A percentile compares a stretch with the other conserved stretches of the same genome.
These are phyloP conservation scores for Hypoxylon sp. DNA, from an alignment of 2,329 filamentous ascomycete species.

Conservation along the genomic window DNA sequence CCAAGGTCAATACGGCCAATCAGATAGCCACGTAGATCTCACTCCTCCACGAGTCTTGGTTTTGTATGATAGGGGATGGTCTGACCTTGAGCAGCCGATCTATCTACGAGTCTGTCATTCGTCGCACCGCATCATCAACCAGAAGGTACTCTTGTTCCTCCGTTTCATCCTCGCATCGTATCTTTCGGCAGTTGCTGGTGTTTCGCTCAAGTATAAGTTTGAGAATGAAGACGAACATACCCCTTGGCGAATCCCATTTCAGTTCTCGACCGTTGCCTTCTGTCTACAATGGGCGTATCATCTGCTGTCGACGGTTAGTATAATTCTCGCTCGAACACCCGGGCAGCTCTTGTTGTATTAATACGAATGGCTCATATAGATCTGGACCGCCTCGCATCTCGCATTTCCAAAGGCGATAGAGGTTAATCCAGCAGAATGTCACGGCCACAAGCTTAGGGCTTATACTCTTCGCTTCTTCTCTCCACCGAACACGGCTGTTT, in stretches of 20 bases:
- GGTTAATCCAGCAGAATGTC: constrained; percentile 49
- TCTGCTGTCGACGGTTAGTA: constrained; percentile 62
- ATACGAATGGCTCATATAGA: constrained; percentile 51
- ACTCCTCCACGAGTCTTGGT: background rate
- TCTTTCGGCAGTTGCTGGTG: constrained; percentile 58
- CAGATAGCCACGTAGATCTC: constrained; percentile 54
- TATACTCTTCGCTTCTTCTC: constrained; percentile 60
- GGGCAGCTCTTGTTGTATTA: background rate
- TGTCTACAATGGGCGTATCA: constrained; percentile 63
- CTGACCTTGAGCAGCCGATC: constrained; percentile 59
- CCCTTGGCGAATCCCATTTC: constrained; percentile 62
- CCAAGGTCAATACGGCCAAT: constrained; percentile 21
- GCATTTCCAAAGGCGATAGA: constrained; percentile 61
- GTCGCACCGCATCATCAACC: constrained; percentile 64
- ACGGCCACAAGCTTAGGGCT: constrained; percentile 56
- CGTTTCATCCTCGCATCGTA: constrained; percentile 62
- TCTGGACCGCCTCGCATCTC: constrained; percentile 68
- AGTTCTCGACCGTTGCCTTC: constrained; percentile 65
- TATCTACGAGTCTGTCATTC: constrained; percentile 68
- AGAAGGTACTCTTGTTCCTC: constrained; percentile 62
- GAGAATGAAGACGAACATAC: constrained; percentile 58
- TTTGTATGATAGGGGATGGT: constrained; percentile 30
- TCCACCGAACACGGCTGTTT: constrained; percentile 59
- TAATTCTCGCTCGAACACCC: background rate
- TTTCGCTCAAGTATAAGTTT: constrained; percentile 64